Evolutionary conservation across 768 basidiomycete genomes (phyloP).

Genomic region (Panellus pusillus): DNA sequence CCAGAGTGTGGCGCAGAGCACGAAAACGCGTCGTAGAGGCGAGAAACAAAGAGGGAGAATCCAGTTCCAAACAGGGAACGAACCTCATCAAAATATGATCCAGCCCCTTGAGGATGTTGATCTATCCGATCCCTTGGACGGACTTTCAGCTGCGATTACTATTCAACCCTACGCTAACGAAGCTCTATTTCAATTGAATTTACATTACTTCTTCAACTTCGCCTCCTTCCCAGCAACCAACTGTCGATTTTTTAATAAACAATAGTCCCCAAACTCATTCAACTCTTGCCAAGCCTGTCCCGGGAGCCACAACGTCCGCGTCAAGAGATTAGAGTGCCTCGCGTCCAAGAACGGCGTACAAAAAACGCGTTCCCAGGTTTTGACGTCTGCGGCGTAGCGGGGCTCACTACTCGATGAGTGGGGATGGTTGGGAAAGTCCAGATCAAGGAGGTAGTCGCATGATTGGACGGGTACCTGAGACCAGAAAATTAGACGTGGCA

Average conservation of each 20-base stretch:
- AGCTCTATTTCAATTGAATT: not conserved
- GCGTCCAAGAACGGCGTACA: slow-evolving; percentile 88
- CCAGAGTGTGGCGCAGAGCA: not conserved
- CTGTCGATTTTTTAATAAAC: slow-evolving; percentile 70
- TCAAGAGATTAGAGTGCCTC: slow-evolving; percentile 65
- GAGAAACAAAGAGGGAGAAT: not conserved
- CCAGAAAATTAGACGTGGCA: slow-evolving; percentile 8
- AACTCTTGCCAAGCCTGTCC: slow-evolving; percentile 61
- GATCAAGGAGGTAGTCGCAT: slow-evolving; percentile 91
- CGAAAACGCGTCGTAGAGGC: slow-evolving; percentile 1
- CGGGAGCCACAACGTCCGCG: slow-evolving; percentile 79
- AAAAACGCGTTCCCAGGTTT: slow-evolving; percentile 77
- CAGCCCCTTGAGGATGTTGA: no score
- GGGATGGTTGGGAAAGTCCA: slow-evolving; percentile 79
- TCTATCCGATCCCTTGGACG: no score
- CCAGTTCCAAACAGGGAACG: no score
- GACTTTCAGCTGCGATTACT: no score
- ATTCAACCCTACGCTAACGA: no score
- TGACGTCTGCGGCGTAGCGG: slow-evolving; percentile 67
- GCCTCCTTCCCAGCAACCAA: slow-evolving; percentile 39
- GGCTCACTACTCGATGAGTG: slow-evolving; percentile 61
- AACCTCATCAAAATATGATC: no score
- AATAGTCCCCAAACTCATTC: slow-evolving; percentile 90
- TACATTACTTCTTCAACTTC: slow-evolving; percentile 9
- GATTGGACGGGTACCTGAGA: slow-evolving; percentile 62